Base-by-base conservation (phyloP, 192 early-diverging fungal genomes). In the Backusella macrospora region DNA sequence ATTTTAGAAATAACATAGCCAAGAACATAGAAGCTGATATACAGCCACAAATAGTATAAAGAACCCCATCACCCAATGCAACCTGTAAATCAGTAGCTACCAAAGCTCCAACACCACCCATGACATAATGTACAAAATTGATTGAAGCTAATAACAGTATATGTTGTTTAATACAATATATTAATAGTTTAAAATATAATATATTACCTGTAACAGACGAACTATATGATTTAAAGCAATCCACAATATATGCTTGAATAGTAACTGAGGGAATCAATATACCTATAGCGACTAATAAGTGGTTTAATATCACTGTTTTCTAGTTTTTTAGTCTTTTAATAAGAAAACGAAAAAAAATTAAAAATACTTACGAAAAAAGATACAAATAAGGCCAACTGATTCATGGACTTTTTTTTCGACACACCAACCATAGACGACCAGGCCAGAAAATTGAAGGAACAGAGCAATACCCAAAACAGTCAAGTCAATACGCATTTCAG, bases 351-450 rank as follows among this genome's bases (percentile, higher is more conserved):
- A 34, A 34, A 34, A 34, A 34, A 34, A 45, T 8, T 5, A 23
- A 5, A 21, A 39, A 0, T 15, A 29, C 74, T 78, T 76, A 78
- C 80, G 42, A 26, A 78, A 65, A 73, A 82, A 82, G 13, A 72
- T 70, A 46, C 52, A 70, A 2, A 76, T 73, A 9, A 82, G 46
- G 3, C 65, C 73, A 72, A 52, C 75, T 12, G 76, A 71, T 48
- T 65, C 75, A 68, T 78, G 76, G 8, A 75, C 65, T 46, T 76
- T 76, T 40, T 78, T 63, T 47, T 76, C 37, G 8, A 82, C 39
- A 40, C 67, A 68, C 80, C 80, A 82, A 7, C 80, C 80, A 73
- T 78, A 80, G 8, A 45, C 65, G 18, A 63, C n/a, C 38, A 77
- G 64, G 3, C 71, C 65, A 18, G 15, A 10, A 3, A 66, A 3